phyloP scores from a whole-genome alignment of 805 yeast genomes.

The Yamadazyma takamatsuzukensis region DNA sequence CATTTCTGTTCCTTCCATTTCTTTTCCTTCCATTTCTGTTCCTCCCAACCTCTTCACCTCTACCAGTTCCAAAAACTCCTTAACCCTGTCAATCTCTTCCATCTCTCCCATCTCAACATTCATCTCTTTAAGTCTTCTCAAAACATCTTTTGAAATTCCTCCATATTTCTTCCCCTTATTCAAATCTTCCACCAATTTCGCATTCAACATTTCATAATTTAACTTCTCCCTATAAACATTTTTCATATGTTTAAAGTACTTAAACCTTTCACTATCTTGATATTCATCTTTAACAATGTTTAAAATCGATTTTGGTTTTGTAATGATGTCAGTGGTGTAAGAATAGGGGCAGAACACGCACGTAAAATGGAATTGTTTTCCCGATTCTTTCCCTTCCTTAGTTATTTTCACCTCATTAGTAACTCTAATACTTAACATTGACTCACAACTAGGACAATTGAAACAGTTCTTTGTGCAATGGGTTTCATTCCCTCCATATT shows the following conservation, averaged over 20 bases:
- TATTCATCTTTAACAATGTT: slow-evolving; percentile 16
- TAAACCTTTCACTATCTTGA: not conserved
- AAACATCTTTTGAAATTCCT: slow-evolving; percentile 5
- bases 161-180: slow-evolving; percentile 6
- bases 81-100: slow-evolving; percentile 6
- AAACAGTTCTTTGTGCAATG: slow-evolving; percentile 38
- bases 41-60: not conserved
- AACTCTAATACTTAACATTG: slow-evolving; percentile 22
- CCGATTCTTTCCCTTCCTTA: too few species aligned
- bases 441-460: slow-evolving; percentile 33
- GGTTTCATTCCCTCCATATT: slow-evolving; percentile 19
- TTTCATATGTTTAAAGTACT: not conserved
- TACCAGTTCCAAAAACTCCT: slow-evolving; percentile 1
- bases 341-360: slow-evolving; percentile 35
- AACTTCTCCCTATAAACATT: slow-evolving; percentile 4
- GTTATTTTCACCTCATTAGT: slow-evolving; percentile 11
- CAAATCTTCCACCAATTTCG: slow-evolving; percentile 7
- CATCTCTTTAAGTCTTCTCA: slow-evolving; percentile 5
- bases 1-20: not conserved
- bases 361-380: slow-evolving; percentile 35
- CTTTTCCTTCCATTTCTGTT: not conserved
- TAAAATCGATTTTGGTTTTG: slow-evolving; percentile 39
- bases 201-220: slow-evolving; percentile 7
- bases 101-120: slow-evolving; percentile 1
- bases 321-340: slow-evolving; percentile 33